Base-by-base conservation (phyloP, 2,329 filamentous ascomycete species). In the Diaporthe capsici region DNA sequence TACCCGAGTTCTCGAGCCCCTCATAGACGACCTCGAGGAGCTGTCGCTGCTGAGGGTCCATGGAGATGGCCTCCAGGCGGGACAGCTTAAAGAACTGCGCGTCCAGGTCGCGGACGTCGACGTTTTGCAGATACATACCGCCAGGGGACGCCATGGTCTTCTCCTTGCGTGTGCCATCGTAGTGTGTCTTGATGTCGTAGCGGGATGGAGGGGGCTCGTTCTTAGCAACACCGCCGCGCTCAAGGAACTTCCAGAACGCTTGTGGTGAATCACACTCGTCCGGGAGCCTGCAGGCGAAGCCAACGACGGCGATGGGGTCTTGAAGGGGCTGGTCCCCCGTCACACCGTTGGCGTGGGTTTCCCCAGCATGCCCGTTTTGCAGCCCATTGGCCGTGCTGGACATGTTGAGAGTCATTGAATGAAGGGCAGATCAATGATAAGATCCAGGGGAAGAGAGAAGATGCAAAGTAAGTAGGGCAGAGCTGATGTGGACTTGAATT, bases 1-100 rank as follows among this genome's bases (percentile, higher is more conserved):
- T 67, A 20, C 85, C 85, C 0, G 83, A 83, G 7, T 79, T 79
- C 55, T 84, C 84, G 3, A 90, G 77, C 0, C 84, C 83, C 72
- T 87, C 85, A 68, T 84, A 86, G n/a, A 81, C 81, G 0, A 85
- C 82, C 71, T 87, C 84, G 6, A 86, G 81, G 22, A 85, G 78
- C 75, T 83, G 81, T 1, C 85, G 80, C 75, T 86, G 84, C 76
- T 87, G 85, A 0, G 86, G 86, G 65, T 88, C 86, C 76, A 87
- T 82, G 34, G 79, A 80, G 65, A 81, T 80, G n/a, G 84, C 84
- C 76, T 88, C 86, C 86, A 20, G 81, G 82, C 81, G 1, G 79
- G 81, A 67, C 86, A 87, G 84, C 55, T 81, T 80, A 78, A 88
- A 88, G 78, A 88, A 86, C 5, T 76, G 74, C 1, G 82, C 51